Base-by-base conservation (phyloP, 1,284 basidiomycete genomes). In the Austroboletus rostrupii region DNA sequence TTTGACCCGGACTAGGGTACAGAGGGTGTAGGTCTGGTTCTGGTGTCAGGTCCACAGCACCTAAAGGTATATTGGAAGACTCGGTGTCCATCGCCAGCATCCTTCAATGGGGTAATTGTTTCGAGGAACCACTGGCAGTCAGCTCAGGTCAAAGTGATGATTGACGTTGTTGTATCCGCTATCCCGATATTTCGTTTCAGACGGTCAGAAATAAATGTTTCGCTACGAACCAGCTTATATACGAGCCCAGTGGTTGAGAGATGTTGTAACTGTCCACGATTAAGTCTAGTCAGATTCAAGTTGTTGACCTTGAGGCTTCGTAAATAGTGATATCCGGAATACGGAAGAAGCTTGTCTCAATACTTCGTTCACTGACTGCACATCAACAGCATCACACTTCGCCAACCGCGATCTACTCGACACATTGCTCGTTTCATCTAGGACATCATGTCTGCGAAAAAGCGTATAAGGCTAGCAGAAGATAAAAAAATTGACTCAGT, bases 21-120 rank as follows among this genome's bases (percentile, higher is more conserved):
- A 89, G 67, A 41, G 87, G 88, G 64, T 83, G 78, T 37, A 90
- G 72, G 68, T 90, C 87, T 53, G 88, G 88, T 63, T 85, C 85
- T 48, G 82, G 84, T 23, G 76, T 74, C 41, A 87, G 66, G 64
- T 85, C 79, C 55, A 77, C 64, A 36, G 65, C 40, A 13, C 53
- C 47, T 16, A 62, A 43, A 12, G 49, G 36, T 45, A 38, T 44
- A 33, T 28, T 32, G 29, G 48, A 26, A 26, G 23, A 26, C 23
- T 26, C 12, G 39, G 51, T 43, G 29, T 54, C 39, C 53, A 65
- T 59, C 33, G n/a, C 48, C 26, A 21, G 26, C 33, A 36, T 19
- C 40, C 39, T 54, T 35, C 23, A 46, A 31, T 39, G 17, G 26
- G 14, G 35, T 16, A 17, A 43, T 19, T 49, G 41, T 36, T 48